Evolutionary conservation across 2,329 filamentous ascomycete genomes (phyloP), one percentile per base, ranked within the genome.

Genomic region (Neonectria faginata): DNA sequence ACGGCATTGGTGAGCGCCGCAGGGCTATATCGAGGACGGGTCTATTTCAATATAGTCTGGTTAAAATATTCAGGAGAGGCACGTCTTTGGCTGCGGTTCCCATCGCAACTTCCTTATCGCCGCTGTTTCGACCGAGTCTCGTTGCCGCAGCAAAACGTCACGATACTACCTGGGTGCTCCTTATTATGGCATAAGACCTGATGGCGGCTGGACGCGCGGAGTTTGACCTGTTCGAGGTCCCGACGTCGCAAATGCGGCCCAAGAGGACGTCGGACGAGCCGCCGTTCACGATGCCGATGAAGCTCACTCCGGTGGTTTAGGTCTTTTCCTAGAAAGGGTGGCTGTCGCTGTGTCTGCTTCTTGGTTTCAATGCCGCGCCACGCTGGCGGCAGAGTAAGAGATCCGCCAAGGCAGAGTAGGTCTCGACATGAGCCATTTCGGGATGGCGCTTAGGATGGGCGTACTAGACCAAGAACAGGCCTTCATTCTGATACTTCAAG

Each of bases 1-100:
- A 57, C 68, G 56, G 56, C 45, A 60, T 66, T 59, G 41, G 50
- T 41, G 47, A 50, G 41, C 55, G 27, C 56, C 47, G 45, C 31
- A 41, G 25, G 33, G 25, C 59, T 58, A 56, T 45, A 39, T 60
- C n/a, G 48, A 6, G 25, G 31, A 47, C 14, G 14, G 44, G 45
- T n/a, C 36, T 16, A 39, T 39, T 53, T 31, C 9, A 42, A 20
- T 42, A 42, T 42, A 20, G 16, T 42, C 39, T n/a, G 39, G 39
- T 42, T 18, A 14, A 25, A 11, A 16, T 22, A 5, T 31, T 10
- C 27, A 25, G 33, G 31, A 51, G 31, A 33, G 22, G 22, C 6
- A 57, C 27, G 10, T 20, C n/a, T 27, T 41, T 31, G 31, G 33
- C 45, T 41, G 20, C 27, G 18, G 25, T 44, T 50, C 27, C 27